phyloP scores from a whole-genome alignment of 1,284 basidiomycete genomes.

The Xerocomus minutiporus region DNA sequence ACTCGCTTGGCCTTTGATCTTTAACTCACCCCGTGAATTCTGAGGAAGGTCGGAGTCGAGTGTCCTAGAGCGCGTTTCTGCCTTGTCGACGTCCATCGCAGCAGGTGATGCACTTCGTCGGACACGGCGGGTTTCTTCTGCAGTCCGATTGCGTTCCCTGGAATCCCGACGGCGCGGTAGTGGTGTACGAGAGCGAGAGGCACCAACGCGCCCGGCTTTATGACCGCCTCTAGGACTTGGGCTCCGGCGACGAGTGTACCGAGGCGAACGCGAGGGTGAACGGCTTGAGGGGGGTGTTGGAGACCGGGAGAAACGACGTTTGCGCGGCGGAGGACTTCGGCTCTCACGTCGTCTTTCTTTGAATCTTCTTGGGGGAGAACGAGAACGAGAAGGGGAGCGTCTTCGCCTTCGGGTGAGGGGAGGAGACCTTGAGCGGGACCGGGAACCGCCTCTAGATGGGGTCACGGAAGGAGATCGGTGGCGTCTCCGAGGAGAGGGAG shows the following conservation, averaged over 20 bases:
- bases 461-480: conserved; percentile 36
- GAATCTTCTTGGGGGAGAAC: conserved; percentile 43
- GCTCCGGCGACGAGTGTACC: conserved; percentile 33
- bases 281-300: conserved; percentile 37
- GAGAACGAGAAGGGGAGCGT: conserved; percentile 36
- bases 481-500: conserved; percentile 35
- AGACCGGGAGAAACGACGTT: conserved; percentile 46
- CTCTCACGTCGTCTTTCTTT: conserved; percentile 42
- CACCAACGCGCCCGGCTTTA: conserved; percentile 24
- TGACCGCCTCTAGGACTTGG: conserved; percentile 34
- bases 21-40: conserved; percentile 47
- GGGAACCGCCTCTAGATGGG: conserved; percentile 24
- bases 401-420: conserved; percentile 42
- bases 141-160: conserved; percentile 22
- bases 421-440: conserved; percentile 35
- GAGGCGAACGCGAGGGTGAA: conserved; percentile 38
- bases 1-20: conserved; percentile 61
- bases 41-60: conserved; percentile 33
- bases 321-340: conserved; percentile 55
- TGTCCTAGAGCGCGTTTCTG: conserved; percentile 18
- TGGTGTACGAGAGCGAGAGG: conserved; percentile 29
- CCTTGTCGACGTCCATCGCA: conserved; percentile 45
- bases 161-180: conserved; percentile 29
- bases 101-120: conserved; percentile 25
- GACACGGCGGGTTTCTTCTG: conserved; percentile 23